A percentile compares a stretch with the other conserved stretches of the same genome.
These are phyloP conservation scores for Dalbergia cultrata DNA, from an alignment of 306 rosid genomes.

Conservation along the genomic window DNA sequence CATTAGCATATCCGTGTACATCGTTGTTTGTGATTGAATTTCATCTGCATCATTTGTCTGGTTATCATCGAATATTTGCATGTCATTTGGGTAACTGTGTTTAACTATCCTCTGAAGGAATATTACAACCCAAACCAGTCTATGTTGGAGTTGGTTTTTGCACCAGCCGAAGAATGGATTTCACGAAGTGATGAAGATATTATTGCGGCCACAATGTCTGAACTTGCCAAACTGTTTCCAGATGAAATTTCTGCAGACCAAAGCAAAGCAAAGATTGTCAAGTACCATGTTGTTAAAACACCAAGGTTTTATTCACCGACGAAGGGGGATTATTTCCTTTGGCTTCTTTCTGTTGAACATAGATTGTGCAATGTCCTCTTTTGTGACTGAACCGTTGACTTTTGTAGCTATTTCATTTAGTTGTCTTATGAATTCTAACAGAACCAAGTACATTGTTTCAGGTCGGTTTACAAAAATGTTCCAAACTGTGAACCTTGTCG, in stretches of 20 bases:
- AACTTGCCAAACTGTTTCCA: slow-evolving; percentile 94
- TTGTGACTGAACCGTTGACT: slow-evolving; percentile 9
- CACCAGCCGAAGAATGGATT: slow-evolving; percentile 98
- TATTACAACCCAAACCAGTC: slow-evolving; percentile 90
- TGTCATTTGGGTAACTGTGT: slow-evolving; percentile 37
- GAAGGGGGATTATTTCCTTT: slow-evolving; percentile 30
- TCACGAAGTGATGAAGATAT: slow-evolving; percentile 85
- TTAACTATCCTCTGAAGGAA: slow-evolving; percentile 64
- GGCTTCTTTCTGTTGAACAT: slow-evolving; percentile 18
- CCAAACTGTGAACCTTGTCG: slow-evolving; percentile 96
- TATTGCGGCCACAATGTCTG: slow-evolving; percentile 91
- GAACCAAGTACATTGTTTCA: slow-evolving; percentile 44
- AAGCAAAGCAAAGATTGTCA: slow-evolving; percentile 92
- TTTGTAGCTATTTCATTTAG: slow-evolving; percentile 14
- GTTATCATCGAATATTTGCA: slow-evolving; percentile 1
- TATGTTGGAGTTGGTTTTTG: slow-evolving; percentile 97
- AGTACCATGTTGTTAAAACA: slow-evolving; percentile 94
- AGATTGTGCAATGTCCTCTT: not conserved
- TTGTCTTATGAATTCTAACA: slow-evolving; percentile 38
- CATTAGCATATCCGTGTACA: slow-evolving; percentile 6
- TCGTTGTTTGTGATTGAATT: slow-evolving; percentile 4
- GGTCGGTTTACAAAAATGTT: slow-evolving; percentile 94
- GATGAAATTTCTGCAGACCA: slow-evolving; percentile 94
- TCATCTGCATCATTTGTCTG: slow-evolving; percentile 36
- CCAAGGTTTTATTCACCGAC: slow-evolving; percentile 73